A percentile compares a stretch with the other conserved stretches of the same genome.
These are phyloP conservation scores for Chytridium lagenaria DNA, from an alignment of 371 early-diverging fungal genomes.

Conservation along the genomic window DNA sequence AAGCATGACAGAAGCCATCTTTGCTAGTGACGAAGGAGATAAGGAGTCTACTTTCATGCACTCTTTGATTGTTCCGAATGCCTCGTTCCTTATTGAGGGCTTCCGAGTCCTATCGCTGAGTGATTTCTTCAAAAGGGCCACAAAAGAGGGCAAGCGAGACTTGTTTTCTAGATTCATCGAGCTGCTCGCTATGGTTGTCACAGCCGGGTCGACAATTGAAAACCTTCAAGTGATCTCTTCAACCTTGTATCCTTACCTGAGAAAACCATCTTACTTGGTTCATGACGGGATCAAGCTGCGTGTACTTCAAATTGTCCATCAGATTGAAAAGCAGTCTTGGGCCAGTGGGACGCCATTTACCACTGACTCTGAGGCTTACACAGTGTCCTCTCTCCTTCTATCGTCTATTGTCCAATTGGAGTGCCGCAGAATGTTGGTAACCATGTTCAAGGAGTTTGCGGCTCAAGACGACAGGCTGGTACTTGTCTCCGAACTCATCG, in stretches of 20 bases:
- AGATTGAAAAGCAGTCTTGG: neutral
- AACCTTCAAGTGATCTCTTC: neutral
- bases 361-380: conserved; percentile 37
- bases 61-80: neutral
- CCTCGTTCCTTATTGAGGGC: neutral
- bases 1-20: conserved; percentile 75
- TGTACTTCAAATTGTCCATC: conserved; percentile 74
- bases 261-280: conserved; percentile 70
- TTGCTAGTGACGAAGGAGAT: conserved; percentile 52
- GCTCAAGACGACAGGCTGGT: conserved; percentile 57
- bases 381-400: conserved; percentile 60
- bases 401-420: conserved; percentile 61
- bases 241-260: conserved; percentile 76
- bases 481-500: conserved; percentile 52
- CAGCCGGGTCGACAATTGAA: conserved; percentile 72
- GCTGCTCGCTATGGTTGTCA: conserved; percentile 72
- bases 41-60: conserved; percentile 5
- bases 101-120: conserved; percentile 32
- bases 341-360: conserved; percentile 58
- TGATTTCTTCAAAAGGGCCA: neutral
- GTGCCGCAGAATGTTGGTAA: conserved; percentile 63
- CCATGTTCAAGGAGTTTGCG: conserved; percentile 70
- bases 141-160: neutral
- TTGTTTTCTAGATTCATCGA: conserved; percentile 72
- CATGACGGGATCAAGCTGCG: conserved; percentile 84